phyloP scores from a whole-genome alignment of 805 yeast genomes.

The Ogataea naganishii region DNA sequence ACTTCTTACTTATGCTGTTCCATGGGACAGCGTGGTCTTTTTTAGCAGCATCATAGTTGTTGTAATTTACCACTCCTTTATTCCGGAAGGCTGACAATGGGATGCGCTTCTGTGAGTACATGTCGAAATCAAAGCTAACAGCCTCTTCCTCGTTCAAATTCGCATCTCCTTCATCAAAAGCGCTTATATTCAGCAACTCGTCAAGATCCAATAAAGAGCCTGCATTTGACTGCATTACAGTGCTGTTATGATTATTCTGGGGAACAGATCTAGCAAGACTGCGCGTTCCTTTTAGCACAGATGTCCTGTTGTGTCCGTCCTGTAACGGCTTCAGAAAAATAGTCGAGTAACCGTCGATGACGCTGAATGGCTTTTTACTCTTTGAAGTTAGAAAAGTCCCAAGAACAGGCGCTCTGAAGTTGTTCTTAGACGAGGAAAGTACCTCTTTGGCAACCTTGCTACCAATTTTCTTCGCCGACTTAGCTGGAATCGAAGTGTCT shows the following conservation, averaged over 20 bases:
- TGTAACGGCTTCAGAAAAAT: slow-evolving; percentile 55
- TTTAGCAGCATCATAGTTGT: slow-evolving; percentile 1
- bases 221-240: background rate
- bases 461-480: slow-evolving; percentile 54
- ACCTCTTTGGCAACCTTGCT: slow-evolving; percentile 88
- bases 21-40: background rate
- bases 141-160: slow-evolving; percentile 7
- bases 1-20: background rate
- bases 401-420: slow-evolving; percentile 82
- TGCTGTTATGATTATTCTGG: slow-evolving; percentile 1
- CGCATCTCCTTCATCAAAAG: slow-evolving; percentile 9
- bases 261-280: slow-evolving; percentile 1
- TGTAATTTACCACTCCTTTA: slow-evolving; percentile 39
- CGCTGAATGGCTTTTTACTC: slow-evolving; percentile 74
- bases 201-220: slow-evolving; percentile 38
- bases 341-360: slow-evolving; percentile 90
- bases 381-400: slow-evolving; percentile 86
- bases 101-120: slow-evolving; percentile 36
- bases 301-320: slow-evolving; percentile 12
- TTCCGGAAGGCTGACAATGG: slow-evolving; percentile 91
- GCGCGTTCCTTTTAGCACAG: slow-evolving; percentile 16
- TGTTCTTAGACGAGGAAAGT: slow-evolving; percentile 76
- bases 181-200: slow-evolving; percentile 53
- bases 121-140: slow-evolving; percentile 15
- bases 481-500: slow-evolving; percentile 73